Conservation (phyloP, 202 grass and related monocot species). For the Bolboschoenoplectus hybrid region DNA sequence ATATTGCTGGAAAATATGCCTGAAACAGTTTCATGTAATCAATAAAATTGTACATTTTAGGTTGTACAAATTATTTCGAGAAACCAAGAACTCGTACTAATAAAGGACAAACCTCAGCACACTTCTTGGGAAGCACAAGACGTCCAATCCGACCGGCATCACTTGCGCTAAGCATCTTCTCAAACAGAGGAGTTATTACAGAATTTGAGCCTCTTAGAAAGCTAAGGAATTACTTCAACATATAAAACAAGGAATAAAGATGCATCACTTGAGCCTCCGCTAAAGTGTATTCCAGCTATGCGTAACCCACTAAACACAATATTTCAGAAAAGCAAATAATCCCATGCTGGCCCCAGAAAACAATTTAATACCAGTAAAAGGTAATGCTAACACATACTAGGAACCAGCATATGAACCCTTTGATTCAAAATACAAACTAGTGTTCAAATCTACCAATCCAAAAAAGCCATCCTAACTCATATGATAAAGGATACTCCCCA, state of each 20-base stretch:
- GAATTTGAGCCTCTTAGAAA: slow-evolving; percentile 70
- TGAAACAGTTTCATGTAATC: slow-evolving; percentile 40
- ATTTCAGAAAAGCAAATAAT: slow-evolving; percentile 25
- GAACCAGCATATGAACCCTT: neutral
- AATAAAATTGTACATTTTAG: slow-evolving; percentile 28
- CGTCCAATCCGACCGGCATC: slow-evolving; percentile 97
- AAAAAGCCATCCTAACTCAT: neutral
- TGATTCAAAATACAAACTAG: neutral
- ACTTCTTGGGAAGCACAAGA: slow-evolving; percentile 98
- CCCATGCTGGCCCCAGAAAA: neutral
- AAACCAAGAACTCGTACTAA: neutral
- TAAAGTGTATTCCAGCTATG: neutral
- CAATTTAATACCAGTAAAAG: neutral
- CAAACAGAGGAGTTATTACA: slow-evolving; percentile 92
- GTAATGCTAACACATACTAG: neutral
- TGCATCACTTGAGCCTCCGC: neutral
- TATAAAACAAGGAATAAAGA: slow-evolving; percentile 29
- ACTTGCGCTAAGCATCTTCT: slow-evolving; percentile 98
- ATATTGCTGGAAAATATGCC: slow-evolving; percentile 94
- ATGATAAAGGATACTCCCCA: slow-evolving; percentile 81
- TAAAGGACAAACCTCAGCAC: slow-evolving; percentile 71
- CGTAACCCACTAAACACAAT: neutral
- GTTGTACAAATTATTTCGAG: slow-evolving; percentile 27
- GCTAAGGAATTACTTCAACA: slow-evolving; percentile 58
- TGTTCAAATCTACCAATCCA: slow-evolving; percentile 1